Conservation (phyloP, 2,329 filamentous ascomycete genomes). For the Fusarium falciforme region DNA sequence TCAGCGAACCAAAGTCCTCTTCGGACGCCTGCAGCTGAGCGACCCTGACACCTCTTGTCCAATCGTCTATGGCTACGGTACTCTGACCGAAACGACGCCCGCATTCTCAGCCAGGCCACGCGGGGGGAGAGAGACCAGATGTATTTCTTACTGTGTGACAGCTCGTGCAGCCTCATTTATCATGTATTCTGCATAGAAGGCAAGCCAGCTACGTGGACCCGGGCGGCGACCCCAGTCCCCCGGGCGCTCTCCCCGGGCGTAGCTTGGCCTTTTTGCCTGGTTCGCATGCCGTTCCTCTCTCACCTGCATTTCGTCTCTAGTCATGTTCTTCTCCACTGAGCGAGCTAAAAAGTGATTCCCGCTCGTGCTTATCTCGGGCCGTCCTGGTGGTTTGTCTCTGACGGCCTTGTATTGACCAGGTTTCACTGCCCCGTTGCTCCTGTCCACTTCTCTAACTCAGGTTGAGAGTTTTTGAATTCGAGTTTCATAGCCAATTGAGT, state of each 20-base stretch:
- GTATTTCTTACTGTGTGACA: conserved; percentile 12
- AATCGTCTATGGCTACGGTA: not conserved
- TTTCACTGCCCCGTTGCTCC: conserved; percentile 23
- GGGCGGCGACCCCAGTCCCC: conserved; percentile 16
- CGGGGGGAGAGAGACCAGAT: not conserved
- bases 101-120: conserved; percentile 27
- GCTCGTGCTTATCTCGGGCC: not conserved
- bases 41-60: not conserved
- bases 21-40: conserved; percentile 25
- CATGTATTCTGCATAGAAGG: conserved; percentile 18
- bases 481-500: conserved; percentile 27
- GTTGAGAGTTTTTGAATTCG: not conserved
- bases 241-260: not conserved
- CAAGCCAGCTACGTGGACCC: conserved; percentile 21
- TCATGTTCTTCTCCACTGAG: not conserved
- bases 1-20: conserved; percentile 18
- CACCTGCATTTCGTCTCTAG: not conserved
- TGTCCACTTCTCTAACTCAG: conserved; percentile 4
- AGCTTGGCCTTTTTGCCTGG: not conserved
- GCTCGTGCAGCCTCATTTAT: conserved; percentile 37
- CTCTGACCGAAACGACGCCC: conserved; percentile 21
- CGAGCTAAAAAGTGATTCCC: not conserved
- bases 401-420: conserved; percentile 15
- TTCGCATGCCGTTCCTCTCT: conserved; percentile 16
- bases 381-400: not conserved